Evolutionary conservation across 805 yeast species (phyloP).

Genomic region (Candida boleticola): DNA sequence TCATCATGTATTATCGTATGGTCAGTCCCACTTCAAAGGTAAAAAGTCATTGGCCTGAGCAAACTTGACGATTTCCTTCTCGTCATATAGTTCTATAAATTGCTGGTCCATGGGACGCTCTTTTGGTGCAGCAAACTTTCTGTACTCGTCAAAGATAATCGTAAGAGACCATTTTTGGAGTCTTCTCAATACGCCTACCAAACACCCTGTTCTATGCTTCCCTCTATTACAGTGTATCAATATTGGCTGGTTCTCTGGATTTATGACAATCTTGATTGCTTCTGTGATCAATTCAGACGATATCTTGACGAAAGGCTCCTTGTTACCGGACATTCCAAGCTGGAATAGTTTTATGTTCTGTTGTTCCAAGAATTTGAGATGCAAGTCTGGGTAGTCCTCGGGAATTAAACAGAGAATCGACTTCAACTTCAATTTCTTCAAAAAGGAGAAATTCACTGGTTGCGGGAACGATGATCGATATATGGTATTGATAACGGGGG

Average conservation of each 20-base stretch:
- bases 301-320: slow-evolving; percentile 86
- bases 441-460: slow-evolving; percentile 72
- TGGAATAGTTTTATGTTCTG: slow-evolving; percentile 73
- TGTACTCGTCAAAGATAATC: slow-evolving; percentile 92
- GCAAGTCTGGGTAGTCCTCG: slow-evolving; percentile 85
- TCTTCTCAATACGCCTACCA: slow-evolving; percentile 88
- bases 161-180: slow-evolving; percentile 91
- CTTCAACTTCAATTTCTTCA: slow-evolving; percentile 60
- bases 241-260: slow-evolving; percentile 89
- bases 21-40: slow-evolving; percentile 63
- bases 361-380: slow-evolving; percentile 57
- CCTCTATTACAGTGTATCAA: slow-evolving; percentile 95
- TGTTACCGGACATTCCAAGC: slow-evolving; percentile 92
- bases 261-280: slow-evolving; percentile 75
- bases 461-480: slow-evolving; percentile 91
- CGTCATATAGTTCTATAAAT: slow-evolving; percentile 86
- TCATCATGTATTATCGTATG: not conserved
- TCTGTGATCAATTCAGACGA: slow-evolving; percentile 65
- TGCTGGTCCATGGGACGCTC: slow-evolving; percentile 95
- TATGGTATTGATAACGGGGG: slow-evolving; percentile 69
- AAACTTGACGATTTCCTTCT: slow-evolving; percentile 52
- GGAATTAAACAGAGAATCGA: slow-evolving; percentile 84
- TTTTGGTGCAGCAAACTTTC: slow-evolving; percentile 93
- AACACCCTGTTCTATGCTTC: slow-evolving; percentile 94
- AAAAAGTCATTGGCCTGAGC: slow-evolving; percentile 57